These are phyloP conservation scores for Eugenia klotzschiana DNA, from an alignment of 441 rosid species.

Conservation along the genomic window DNA sequence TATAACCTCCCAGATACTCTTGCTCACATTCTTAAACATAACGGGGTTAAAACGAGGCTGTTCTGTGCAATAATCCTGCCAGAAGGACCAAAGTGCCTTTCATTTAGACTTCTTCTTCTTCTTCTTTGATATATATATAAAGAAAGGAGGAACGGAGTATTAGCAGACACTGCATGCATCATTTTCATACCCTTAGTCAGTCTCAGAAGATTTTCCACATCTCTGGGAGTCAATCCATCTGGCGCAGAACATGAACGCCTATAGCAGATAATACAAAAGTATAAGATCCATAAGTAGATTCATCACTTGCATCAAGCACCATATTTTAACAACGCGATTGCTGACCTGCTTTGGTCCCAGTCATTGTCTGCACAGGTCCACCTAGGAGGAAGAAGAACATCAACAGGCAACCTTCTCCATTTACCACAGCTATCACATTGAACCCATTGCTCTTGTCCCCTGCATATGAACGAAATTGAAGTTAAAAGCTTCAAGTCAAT, in stretches of 20 bases:
- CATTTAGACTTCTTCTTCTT: too few species aligned
- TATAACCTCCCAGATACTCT: not conserved
- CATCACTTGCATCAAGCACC: not conserved
- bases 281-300: not conserved
- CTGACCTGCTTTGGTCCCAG: constrained; percentile 52
- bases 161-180: not conserved
- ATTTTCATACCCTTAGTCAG: constrained; percentile 32
- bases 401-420: constrained; percentile 61
- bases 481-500: not conserved
- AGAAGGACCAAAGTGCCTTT: not conserved
- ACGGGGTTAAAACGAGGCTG: not conserved
- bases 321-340: not conserved
- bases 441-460: constrained; percentile 74
- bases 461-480: constrained; percentile 4
- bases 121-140: too few species aligned
- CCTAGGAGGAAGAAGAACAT: constrained; percentile 51
- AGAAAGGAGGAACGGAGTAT: not conserved
- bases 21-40: not conserved
- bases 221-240: constrained; percentile 44
- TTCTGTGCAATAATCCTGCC: not conserved
- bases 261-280: not conserved
- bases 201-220: constrained; percentile 43
- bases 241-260: constrained; percentile 61
- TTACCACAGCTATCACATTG: constrained; percentile 61
- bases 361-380: constrained; percentile 58